These are phyloP conservation scores for Puccinia novopanici DNA, from an alignment of 1,284 basidiomycete species.

Conservation along the genomic window DNA sequence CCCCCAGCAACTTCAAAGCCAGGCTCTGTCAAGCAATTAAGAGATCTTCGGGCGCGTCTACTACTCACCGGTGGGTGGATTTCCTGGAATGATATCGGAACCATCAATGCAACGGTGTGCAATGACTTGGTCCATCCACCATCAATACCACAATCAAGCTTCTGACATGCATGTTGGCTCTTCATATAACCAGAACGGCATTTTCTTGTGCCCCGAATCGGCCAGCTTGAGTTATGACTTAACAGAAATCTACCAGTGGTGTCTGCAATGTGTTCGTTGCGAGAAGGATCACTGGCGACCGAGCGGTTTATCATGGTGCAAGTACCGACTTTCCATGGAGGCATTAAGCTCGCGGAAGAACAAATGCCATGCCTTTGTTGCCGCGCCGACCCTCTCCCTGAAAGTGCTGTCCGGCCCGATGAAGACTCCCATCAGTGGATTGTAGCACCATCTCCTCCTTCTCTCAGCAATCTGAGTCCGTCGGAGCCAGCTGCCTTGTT, in stretches of 20 bases:
- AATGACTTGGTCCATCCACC: neutral
- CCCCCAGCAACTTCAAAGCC: too few relatives aligned
- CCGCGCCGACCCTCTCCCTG: neutral
- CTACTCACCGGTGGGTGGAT: slow-evolving; percentile 12
- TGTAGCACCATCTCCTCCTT: neutral
- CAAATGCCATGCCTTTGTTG: neutral
- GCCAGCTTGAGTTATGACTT: neutral
- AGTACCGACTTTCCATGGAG: slow-evolving; percentile 5
- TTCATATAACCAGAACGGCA: neutral
- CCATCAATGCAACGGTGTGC: slow-evolving; percentile 1
- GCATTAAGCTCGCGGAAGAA: neutral
- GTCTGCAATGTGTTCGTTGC: neutral
- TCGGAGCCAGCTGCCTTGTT: neutral
- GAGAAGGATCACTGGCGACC: neutral
- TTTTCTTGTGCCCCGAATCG: neutral
- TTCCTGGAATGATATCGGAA: neutral
- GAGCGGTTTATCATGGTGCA: slow-evolving; percentile 12
- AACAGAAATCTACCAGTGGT: slow-evolving; percentile 5
- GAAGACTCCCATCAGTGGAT: neutral
- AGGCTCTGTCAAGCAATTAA: too few relatives aligned
- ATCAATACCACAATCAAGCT: neutral
- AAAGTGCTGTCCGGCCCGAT: neutral
- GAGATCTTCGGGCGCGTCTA: too few relatives aligned
- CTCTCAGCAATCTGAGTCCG: neutral
- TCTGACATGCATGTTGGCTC: neutral